Base-by-base conservation (phyloP, 2,329 filamentous ascomycete genomes). In the Fusarium poae region DNA sequence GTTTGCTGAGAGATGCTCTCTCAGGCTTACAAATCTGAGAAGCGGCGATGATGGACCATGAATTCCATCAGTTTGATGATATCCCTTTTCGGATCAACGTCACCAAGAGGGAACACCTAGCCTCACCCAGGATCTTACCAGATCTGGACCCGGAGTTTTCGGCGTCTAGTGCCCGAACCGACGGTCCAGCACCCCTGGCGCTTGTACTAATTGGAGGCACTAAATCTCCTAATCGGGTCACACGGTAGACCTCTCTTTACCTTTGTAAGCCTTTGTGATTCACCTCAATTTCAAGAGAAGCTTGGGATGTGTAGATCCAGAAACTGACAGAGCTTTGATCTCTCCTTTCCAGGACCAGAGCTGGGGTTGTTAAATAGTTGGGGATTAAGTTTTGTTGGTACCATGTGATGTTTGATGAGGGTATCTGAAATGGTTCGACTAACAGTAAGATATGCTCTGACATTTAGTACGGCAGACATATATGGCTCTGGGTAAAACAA, bases 21-120 rank as follows among this genome's bases (percentile, higher is more conserved):
- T 54, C 64, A 68, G 59, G 67, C 72, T 74, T 62, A 75, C 67
- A 68, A 75, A 74, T 74, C 45, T 60, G 51, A 44, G 50, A 54
- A 61, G 57, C 39, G 35, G 40, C 43, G 60, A 73, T 59, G 57
- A 60, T 60, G 32, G n/a, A 51, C 34, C 46, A 66, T 72, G 54
- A 56, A 65, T 62, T 65, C 51, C 49, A 59, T 43, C n/a, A 16
- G 48, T 37, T 51, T 30, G 45, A 46, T 42, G 44, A 37, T 57
- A 52, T 70, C 67, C 67, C 67, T 55, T 67, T 70, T 64, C 29
- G 50, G 67, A 61, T 39, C 61, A 54, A 67, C 68, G 68, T 71
- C 54, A 68, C 65, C 50, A 46, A 68, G 49, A 70, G 54, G 46
- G 58, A 71, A 71, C 68, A 68, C 60, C 53, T 57, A 43, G 42